A percentile compares a stretch with the other conserved stretches of the same genome.
These are phyloP conservation scores for Cynanchum wilfordii DNA, from an alignment of 257 asterid genomes.

Conservation along the genomic window DNA sequence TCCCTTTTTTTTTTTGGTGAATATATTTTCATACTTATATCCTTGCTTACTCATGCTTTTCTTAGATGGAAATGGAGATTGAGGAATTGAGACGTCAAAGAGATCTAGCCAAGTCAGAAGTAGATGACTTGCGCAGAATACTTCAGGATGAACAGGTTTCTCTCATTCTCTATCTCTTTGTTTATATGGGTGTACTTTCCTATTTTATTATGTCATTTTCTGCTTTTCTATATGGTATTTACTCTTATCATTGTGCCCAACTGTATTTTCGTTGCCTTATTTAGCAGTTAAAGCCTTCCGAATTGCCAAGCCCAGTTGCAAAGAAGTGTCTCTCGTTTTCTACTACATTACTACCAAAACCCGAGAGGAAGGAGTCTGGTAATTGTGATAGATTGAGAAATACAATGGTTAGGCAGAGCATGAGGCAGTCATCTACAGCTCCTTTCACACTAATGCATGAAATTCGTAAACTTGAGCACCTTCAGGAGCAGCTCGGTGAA, in stretches of 20 bases:
- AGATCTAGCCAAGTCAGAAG: constrained; percentile 87
- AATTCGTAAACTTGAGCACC: constrained; percentile 88
- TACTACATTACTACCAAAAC: constrained; percentile 52
- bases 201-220: neutral
- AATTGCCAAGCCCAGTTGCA: constrained; percentile 44
- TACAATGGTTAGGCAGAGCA: constrained; percentile 55
- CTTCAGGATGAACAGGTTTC: constrained; percentile 71
- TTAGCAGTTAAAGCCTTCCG: constrained; percentile 46
- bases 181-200: neutral
- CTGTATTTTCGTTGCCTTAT: constrained; percentile 15
- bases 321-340: constrained; percentile 93
- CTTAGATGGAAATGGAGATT: constrained; percentile 89
- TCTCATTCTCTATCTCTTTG: constrained; percentile 10
- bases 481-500: constrained; percentile 95
- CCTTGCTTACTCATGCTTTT: constrained; percentile 7
- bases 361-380: constrained; percentile 43
- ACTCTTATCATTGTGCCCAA: neutral
- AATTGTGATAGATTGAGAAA: constrained; percentile 44
- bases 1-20: too few relatives aligned
- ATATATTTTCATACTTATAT: constrained; percentile 11
- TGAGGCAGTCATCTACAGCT: constrained; percentile 87
- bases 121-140: constrained; percentile 68
- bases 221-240: neutral
- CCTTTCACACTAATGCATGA: constrained; percentile 93
- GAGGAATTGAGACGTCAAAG: constrained; percentile 88